Conservation (phyloP, 202 grass and related monocot genomes). For the Setaria italica region DNA sequence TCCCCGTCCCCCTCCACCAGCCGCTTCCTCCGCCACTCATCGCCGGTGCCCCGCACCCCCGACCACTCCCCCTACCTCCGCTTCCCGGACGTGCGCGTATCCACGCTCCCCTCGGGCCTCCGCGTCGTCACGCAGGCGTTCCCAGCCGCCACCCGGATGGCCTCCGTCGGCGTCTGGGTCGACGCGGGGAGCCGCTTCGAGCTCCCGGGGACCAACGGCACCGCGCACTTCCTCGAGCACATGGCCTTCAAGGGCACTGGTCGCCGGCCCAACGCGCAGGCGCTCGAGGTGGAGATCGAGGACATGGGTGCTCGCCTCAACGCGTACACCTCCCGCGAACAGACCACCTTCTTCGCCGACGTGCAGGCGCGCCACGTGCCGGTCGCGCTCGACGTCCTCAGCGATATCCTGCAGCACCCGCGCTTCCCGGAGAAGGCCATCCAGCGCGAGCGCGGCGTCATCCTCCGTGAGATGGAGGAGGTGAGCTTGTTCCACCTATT, state of each 20-base stretch:
- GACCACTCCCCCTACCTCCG: slow-evolving; percentile 77
- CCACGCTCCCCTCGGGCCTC: slow-evolving; percentile 76
- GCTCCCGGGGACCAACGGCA: slow-evolving; percentile 85
- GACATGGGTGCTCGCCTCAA: slow-evolving; percentile 93
- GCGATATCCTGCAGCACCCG: slow-evolving; percentile 88
- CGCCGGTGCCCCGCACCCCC: slow-evolving; percentile 49
- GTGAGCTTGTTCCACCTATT: slow-evolving; percentile 51
- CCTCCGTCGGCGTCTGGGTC: slow-evolving; percentile 93
- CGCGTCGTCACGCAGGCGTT: slow-evolving; percentile 81
- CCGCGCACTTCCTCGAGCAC: slow-evolving; percentile 98
- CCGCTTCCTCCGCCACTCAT: slow-evolving; percentile 83
- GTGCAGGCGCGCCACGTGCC: slow-evolving; percentile 77
- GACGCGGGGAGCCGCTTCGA: slow-evolving; percentile 96
- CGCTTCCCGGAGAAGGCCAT: slow-evolving; percentile 76
- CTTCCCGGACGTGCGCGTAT: slow-evolving; percentile 66
- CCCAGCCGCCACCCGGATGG: slow-evolving; percentile 72
- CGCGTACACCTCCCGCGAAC: slow-evolving; percentile 95
- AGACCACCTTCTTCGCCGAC: slow-evolving; percentile 98
- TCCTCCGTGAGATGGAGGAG: slow-evolving; percentile 99
- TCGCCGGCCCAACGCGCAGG: slow-evolving; percentile 64
- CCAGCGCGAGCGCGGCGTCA: slow-evolving; percentile 84
- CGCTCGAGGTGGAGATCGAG: slow-evolving; percentile 92
- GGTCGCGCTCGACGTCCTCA: slow-evolving; percentile 71
- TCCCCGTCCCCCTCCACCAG: slow-evolving; percentile 41
- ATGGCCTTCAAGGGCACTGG: slow-evolving; percentile 95